phyloP scores from a whole-genome alignment of 257 asterid species.

The Solanum virginianum region DNA sequence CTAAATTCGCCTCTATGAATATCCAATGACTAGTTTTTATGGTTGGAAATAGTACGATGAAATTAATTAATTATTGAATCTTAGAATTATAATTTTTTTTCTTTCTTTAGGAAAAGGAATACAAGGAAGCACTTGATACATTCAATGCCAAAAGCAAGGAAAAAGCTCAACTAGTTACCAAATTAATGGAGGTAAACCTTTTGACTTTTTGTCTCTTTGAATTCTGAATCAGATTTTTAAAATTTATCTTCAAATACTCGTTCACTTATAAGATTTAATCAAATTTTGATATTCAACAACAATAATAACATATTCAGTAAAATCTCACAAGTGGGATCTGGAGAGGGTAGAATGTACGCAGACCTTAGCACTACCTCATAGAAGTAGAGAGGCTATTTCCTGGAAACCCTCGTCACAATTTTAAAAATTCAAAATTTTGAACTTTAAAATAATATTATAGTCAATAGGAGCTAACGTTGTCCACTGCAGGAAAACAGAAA shows the following conservation, averaged over 20 bases:
- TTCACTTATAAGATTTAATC: neutral
- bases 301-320: no score
- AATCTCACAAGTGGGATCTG: no score
- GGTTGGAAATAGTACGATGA: neutral
- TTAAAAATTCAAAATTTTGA: no score
- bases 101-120: slow-evolving; percentile 59
- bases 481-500: no score
- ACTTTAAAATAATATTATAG: no score
- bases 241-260: neutral
- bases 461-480: no score
- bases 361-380: no score
- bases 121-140: slow-evolving; percentile 67
- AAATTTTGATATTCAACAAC: neutral
- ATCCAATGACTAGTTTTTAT: neutral
- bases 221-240: neutral
- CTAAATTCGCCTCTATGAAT: neutral
- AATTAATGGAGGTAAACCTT: slow-evolving; percentile 59
- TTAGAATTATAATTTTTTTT: neutral
- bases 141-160: slow-evolving; percentile 73
- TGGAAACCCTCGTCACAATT: no score
- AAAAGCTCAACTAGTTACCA: slow-evolving; percentile 59
- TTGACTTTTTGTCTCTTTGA: neutral
- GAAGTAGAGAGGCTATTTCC: no score
- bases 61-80: neutral
- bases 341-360: no score